Percentiles rank a stretch among this genome's conserved stretches.
Evolutionary conservation across 495 filamentous ascomycete species (phyloP).

Genomic region (Podospora pseudopauciseta): DNA sequence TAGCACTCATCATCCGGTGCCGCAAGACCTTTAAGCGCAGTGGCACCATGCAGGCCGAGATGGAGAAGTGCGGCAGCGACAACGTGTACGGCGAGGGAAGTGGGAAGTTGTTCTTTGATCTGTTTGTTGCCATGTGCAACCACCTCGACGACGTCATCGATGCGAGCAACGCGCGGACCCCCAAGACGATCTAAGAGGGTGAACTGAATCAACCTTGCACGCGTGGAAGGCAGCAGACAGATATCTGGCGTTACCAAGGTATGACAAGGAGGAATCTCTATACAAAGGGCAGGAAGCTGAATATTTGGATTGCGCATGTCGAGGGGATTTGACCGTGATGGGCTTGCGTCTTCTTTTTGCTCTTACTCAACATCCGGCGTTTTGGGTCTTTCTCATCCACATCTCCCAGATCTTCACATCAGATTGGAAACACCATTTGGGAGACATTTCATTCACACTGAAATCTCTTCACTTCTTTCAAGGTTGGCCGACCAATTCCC

Average conservation of each 20-base stretch:
- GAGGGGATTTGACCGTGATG: conserved; percentile 10
- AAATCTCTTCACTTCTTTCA: conserved; percentile 47
- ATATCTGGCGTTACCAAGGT: conserved; percentile 25
- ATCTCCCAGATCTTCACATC: conserved; percentile 40
- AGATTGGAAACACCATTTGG: conserved; percentile 50
- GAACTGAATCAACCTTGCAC: conserved; percentile 19
- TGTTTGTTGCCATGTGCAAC: conserved; percentile 97
- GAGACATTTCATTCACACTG: conserved; percentile 33
- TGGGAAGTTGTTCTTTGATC: conserved; percentile 89
- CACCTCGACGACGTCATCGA: conserved; percentile 89
- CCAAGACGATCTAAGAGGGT: conserved; percentile 46
- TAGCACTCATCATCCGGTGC: conserved; percentile 89
- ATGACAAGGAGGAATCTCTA: conserved; percentile 15
- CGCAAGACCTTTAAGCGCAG: conserved; percentile 93
- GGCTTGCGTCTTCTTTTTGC: conserved; percentile 21
- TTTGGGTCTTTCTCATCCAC: conserved; percentile 37
- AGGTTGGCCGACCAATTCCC: conserved; percentile 44
- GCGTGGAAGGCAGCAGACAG: conserved; percentile 11
- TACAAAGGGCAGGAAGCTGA: conserved; percentile 15
- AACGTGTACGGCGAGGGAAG: conserved; percentile 53
- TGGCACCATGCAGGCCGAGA: conserved; percentile 96
- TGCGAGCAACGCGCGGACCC: conserved; percentile 48
- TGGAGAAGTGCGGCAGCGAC: conserved; percentile 62
- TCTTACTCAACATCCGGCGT: conserved; percentile 29
- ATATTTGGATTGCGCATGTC: conserved; percentile 17